Evolutionary conservation across 2,329 filamentous ascomycete genomes (phyloP), one percentile per base, ranked within the genome.

Genomic region (Biscogniauxia mediterranea): DNA sequence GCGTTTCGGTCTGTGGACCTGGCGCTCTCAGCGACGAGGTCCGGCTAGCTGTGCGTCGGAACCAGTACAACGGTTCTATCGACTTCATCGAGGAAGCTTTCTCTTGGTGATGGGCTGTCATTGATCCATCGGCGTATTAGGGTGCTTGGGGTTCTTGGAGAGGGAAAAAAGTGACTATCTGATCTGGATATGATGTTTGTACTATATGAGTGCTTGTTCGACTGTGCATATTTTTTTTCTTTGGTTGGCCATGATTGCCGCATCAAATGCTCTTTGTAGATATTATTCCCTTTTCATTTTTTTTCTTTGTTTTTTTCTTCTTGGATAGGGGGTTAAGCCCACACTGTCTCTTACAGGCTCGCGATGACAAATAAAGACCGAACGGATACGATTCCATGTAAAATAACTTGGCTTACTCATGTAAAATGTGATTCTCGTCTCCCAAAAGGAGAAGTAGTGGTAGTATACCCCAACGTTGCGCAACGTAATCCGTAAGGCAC

Each of bases 21-120:
- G 90, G 90, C 57, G 82, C 85, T 11, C 79, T 94, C 57, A 89
- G 88, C 64, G 90, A 94, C 69, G 90, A 93, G 75, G 89, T 93
- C 50, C 81, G 90, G 57, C 79, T 81, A 57, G 87, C 87, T 13
- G 88, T 90, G 53, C 82, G 90, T 62, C 81, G 80, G 56, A 82
- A 86, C 67, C 87, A 91, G 73, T 81, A 87, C 65, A 76, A 81
- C 54, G 87, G 85, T 65, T 85, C 86, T 62, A 86, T 93, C 58
- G 90, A 93, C 71, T 92, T 93, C 74, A 83, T 90, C 63, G 90
- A 94, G 77, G 90, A 93, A 75, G 88, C 89, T 4, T 94, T 93
- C 77, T 82, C 81, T 2, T 85, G 82, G 83, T 85, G 79, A 69
- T 23, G 42, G 17, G 52, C 50, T 52, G 11, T 32, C 3, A 8